A percentile compares a stretch with the other conserved stretches of the same genome.
Conservation (phyloP, 2,329 filamentous ascomycete species). For the Dothiorella sarmentorum region DNA sequence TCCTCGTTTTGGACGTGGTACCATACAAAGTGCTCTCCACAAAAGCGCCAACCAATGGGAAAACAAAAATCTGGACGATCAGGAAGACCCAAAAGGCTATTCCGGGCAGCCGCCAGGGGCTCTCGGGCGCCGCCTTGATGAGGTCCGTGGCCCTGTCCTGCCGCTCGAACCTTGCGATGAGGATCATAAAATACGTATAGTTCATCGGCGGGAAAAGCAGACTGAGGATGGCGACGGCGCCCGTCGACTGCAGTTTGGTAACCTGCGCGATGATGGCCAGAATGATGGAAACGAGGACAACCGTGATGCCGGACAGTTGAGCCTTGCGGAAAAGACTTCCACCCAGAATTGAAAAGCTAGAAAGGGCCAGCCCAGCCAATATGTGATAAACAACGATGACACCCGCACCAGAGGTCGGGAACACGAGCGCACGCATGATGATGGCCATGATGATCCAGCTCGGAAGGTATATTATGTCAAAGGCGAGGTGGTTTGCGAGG, state of each 20-base stretch:
- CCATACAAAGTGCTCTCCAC: conserved; percentile 74
- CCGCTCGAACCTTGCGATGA: conserved; percentile 73
- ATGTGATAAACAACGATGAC: conserved; percentile 62
- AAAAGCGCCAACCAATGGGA: conserved; percentile 69
- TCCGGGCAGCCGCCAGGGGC: conserved; percentile 63
- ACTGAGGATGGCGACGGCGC: conserved; percentile 64
- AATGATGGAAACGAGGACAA: conserved; percentile 68
- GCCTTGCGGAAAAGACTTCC: conserved; percentile 82
- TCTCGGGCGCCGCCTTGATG: conserved; percentile 54
- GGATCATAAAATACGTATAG: conserved; percentile 77
- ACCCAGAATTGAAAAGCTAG: conserved; percentile 76
- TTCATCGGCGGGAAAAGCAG: conserved; percentile 83
- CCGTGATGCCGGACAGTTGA: conserved; percentile 79
- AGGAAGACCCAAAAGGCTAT: conserved; percentile 76
- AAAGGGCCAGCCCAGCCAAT: conserved; percentile 70
- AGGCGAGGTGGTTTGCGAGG: conserved; percentile 73
- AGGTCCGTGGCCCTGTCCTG: conserved; percentile 60
- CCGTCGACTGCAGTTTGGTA: conserved; percentile 59
- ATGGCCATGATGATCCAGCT: conserved; percentile 76
- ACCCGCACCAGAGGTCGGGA: conserved; percentile 41
- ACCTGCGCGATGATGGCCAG: conserved; percentile 81
- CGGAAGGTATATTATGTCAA: conserved; percentile 74
- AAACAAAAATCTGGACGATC: conserved; percentile 72
- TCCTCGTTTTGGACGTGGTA: conserved; percentile 59
- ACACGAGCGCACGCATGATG: conserved; percentile 61